These are phyloP conservation scores for Jatropha curcas DNA, from an alignment of 345 rosid genomes.

Conservation along the genomic window DNA sequence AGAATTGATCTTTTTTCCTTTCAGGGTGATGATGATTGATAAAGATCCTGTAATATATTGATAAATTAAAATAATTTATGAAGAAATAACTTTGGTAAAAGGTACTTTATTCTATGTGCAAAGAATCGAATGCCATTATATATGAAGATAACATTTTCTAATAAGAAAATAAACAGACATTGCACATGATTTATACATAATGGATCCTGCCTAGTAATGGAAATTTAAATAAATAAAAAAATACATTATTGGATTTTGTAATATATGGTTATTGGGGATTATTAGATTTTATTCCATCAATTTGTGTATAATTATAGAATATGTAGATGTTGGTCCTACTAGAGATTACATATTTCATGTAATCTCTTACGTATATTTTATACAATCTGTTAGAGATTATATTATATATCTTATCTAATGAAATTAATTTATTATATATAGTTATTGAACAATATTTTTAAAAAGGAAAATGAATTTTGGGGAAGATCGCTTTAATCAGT, in stretches of 20 bases:
- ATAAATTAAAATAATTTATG: neutral
- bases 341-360: no score
- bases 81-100: neutral
- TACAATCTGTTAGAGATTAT: neutral
- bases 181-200: neutral
- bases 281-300: neutral
- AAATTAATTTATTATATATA: no score
- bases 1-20: neutral
- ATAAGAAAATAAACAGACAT: neutral
- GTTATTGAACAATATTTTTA: no score
- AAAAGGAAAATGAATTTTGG: no score
- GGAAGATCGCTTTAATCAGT: no score
- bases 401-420: neutral
- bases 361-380: neutral
- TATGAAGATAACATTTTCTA: neutral
- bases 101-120: neutral
- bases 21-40: neutral
- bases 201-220: no score
- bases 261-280: neutral
- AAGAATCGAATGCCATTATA: slow-evolving; percentile 1
- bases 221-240: no score
- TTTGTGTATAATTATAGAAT: neutral
- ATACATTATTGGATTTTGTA: neutral
- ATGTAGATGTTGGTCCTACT: neutral
- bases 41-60: no score